Conservation (phyloP, 257 asterid genomes). For the Nicotiana tomentosiformis region DNA sequence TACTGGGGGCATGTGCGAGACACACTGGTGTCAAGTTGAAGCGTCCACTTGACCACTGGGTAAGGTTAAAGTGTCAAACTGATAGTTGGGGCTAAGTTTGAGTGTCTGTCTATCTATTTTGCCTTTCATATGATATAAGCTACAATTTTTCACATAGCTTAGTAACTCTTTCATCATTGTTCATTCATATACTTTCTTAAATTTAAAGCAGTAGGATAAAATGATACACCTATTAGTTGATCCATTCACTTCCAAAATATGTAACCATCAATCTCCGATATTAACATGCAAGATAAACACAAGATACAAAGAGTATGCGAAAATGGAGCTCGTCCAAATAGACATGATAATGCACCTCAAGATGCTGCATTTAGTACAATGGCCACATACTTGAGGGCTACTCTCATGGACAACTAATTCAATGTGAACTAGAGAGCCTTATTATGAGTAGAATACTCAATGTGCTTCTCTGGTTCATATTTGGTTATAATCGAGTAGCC, state of each 20-base stretch:
- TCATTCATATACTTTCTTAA: not conserved
- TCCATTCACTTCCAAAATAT: not conserved
- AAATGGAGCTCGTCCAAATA: not conserved
- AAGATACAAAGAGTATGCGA: not conserved
- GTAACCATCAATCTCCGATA: not conserved
- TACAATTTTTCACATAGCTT: not conserved
- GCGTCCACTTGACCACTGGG: too few relatives aligned
- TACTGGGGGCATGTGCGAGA: too few relatives aligned
- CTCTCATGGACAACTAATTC: not conserved
- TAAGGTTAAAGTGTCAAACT: too few relatives aligned
- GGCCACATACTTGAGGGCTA: not conserved
- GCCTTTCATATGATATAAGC: too few relatives aligned
- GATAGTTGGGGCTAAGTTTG: too few relatives aligned
- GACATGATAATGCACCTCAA: not conserved
- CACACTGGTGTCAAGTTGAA: too few relatives aligned
- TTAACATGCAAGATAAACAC: not conserved
- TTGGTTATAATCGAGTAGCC: not conserved
- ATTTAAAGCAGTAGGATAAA: not conserved
- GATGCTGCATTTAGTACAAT: not conserved
- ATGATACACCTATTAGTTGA: not conserved
- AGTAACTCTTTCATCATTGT: not conserved
- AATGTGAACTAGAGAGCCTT: slow-evolving; percentile 3
- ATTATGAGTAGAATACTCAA: not conserved
- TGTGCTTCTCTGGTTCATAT: slow-evolving; percentile 6
- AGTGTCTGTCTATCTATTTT: too few relatives aligned